A percentile compares a stretch with the other conserved stretches of the same genome.
These are phyloP conservation scores for Geotrichum cucujoidarum DNA, from an alignment of 1,139 yeast genomes.

Conservation along the genomic window DNA sequence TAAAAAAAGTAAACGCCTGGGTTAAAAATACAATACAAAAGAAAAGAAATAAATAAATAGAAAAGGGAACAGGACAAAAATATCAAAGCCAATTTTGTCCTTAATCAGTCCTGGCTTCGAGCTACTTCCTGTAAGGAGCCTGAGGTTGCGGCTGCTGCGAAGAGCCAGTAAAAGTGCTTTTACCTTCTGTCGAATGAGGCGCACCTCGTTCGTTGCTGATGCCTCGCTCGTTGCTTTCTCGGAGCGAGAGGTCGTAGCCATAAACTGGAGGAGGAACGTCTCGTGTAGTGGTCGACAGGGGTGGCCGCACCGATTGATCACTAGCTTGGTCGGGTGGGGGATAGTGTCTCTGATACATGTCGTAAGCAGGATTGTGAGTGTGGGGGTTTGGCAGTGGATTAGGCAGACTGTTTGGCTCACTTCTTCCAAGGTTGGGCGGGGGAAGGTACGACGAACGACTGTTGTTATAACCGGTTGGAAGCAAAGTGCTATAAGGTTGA, in stretches of 20 bases:
- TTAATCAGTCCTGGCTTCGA: neutral
- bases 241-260: slow-evolving; percentile 23
- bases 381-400: slow-evolving; percentile 1
- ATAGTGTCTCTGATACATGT: slow-evolving; percentile 10
- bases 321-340: slow-evolving; percentile 12
- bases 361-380: slow-evolving; percentile 3
- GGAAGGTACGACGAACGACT: neutral
- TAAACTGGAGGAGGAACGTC: neutral
- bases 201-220: no score
- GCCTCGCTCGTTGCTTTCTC: slow-evolving; percentile 30
- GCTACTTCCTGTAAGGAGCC: neutral
- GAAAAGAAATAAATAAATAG: no score
- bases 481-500: neutral
- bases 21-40: no score
- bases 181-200: no score
- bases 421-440: neutral
- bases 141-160: slow-evolving; percentile 1
- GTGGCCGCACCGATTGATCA: slow-evolving; percentile 3
- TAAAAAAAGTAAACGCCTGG: neutral
- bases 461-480: neutral
- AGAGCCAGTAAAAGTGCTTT: neutral
- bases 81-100: neutral
- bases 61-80: no score
- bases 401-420: neutral
- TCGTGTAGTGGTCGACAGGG: neutral